A percentile compares a stretch with the other conserved stretches of the same genome.
phyloP scores from a whole-genome alignment of 2,329 filamentous ascomycete genomes.

The Pyrenochaeta sp. region DNA sequence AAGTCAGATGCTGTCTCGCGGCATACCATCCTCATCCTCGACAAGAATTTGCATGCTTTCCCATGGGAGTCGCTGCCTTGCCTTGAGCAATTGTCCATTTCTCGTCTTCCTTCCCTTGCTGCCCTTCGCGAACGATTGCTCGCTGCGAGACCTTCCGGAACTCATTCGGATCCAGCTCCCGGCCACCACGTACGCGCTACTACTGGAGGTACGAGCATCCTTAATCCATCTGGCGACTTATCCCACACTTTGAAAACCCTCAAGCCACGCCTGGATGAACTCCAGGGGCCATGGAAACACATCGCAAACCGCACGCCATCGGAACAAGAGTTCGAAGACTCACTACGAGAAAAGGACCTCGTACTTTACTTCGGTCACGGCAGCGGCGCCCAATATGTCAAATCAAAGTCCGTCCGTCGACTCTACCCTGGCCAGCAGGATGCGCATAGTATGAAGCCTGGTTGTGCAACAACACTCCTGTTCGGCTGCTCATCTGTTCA shows the following conservation, averaged over 20 bases:
- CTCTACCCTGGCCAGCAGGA: constrained; percentile 63
- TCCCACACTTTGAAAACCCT: constrained; percentile 81
- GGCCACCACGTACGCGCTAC: constrained; percentile 59
- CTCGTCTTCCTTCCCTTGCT: constrained; percentile 85
- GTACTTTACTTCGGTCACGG: constrained; percentile 97
- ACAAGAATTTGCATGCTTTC: constrained; percentile 89
- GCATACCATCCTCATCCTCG: constrained; percentile 89
- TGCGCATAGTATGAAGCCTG: constrained; percentile 22
- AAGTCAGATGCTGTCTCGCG: constrained; percentile 50
- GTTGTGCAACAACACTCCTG: constrained; percentile 82
- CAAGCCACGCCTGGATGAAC: constrained; percentile 66
- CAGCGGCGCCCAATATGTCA: constrained; percentile 92
- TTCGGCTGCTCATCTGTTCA: constrained; percentile 94
- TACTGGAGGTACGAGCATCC: constrained; percentile 74
- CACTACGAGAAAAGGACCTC: constrained; percentile 72
- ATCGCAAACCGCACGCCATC: constrained; percentile 74
- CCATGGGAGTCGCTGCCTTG: constrained; percentile 97
- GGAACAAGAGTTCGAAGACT: constrained; percentile 78
- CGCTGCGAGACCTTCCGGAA: constrained; percentile 53
- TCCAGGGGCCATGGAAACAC: constrained; percentile 67
- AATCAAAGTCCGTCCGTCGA: constrained; percentile 80
- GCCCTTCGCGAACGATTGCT: constrained; percentile 80
- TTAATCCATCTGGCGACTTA: constrained; percentile 89
- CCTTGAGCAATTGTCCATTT: constrained; percentile 79
- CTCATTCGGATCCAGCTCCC: constrained; percentile 21